A percentile compares a stretch with the other conserved stretches of the same genome.
These are phyloP conservation scores for Silene uniflora DNA, from an alignment of 148 eudicot species.

Conservation along the genomic window DNA sequence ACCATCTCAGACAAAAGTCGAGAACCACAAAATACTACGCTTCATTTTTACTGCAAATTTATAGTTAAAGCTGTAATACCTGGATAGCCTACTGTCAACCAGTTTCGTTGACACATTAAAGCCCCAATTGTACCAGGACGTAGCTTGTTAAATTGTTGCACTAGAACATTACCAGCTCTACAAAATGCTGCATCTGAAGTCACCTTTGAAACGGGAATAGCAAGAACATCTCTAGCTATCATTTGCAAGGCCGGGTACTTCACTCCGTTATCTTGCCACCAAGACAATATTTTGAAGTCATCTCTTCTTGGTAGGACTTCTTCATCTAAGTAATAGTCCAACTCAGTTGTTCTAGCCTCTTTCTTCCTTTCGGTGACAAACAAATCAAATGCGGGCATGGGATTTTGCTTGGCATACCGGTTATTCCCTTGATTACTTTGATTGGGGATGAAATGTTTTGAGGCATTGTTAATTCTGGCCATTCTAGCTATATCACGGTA, in stretches of 20 bases:
- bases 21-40: no score
- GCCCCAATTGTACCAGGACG: not conserved
- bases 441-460: not conserved
- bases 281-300: not conserved
- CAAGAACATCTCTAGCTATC: slow-evolving; percentile 16
- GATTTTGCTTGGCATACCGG: not conserved
- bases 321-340: slow-evolving; percentile 15
- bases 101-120: slow-evolving; percentile 2
- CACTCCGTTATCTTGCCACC: not conserved
- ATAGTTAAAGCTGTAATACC: not conserved
- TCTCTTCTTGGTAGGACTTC: slow-evolving; percentile 5
- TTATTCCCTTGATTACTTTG: not conserved
- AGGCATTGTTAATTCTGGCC: not conserved
- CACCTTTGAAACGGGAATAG: slow-evolving; percentile 7
- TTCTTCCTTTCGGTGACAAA: slow-evolving; percentile 16
- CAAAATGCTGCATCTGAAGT: slow-evolving; percentile 3
- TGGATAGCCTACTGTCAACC: not conserved
- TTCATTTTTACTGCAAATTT: not conserved
- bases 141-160: slow-evolving; percentile 1
- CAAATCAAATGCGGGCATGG: slow-evolving; percentile 9
- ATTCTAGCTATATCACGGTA: not conserved
- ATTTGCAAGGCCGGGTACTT: slow-evolving; percentile 6
- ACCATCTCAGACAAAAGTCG: no score
- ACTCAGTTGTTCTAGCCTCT: slow-evolving; percentile 13
- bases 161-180: not conserved